A percentile compares a stretch with the other conserved stretches of the same genome.
Conservation (phyloP, 1,284 basidiomycete species). For the Cutaneotrichosporon sp. region DNA sequence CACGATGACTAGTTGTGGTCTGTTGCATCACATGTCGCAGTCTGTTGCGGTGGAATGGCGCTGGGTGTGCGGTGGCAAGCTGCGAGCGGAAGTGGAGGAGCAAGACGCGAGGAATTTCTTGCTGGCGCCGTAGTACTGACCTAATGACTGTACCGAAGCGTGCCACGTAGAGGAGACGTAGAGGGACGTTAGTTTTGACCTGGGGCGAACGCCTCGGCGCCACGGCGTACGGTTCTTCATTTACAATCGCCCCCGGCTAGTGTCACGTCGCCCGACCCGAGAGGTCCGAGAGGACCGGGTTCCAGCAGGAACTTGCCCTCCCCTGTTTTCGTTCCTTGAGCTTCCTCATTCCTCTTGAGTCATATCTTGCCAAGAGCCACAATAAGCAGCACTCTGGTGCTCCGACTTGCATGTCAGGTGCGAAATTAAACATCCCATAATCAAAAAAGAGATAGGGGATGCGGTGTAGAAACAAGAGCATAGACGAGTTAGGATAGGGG, state of each 20-base stretch:
- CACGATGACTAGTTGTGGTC: constrained; percentile 16
- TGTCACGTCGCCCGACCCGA: not conserved
- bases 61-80: not conserved
- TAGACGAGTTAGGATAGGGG: not conserved
- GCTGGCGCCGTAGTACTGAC: not conserved
- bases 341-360: not conserved
- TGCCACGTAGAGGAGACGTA: too few species aligned
- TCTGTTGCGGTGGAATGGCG: not conserved
- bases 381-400: not conserved
- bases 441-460: not conserved
- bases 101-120: not conserved
- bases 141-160: too few species aligned
- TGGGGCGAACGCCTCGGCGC: not conserved
- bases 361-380: not conserved
- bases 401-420: not conserved
- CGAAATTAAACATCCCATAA: not conserved
- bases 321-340: not conserved
- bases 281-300: not conserved
- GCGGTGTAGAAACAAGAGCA: constrained; percentile 1
- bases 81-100: not conserved
- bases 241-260: not conserved
- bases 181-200: too few species aligned
- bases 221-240: too few species aligned
- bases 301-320: too few species aligned
- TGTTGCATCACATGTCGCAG: constrained; percentile 11